Conservation (phyloP, 2,329 filamentous ascomycete species). For the Helminthosporium solani region DNA sequence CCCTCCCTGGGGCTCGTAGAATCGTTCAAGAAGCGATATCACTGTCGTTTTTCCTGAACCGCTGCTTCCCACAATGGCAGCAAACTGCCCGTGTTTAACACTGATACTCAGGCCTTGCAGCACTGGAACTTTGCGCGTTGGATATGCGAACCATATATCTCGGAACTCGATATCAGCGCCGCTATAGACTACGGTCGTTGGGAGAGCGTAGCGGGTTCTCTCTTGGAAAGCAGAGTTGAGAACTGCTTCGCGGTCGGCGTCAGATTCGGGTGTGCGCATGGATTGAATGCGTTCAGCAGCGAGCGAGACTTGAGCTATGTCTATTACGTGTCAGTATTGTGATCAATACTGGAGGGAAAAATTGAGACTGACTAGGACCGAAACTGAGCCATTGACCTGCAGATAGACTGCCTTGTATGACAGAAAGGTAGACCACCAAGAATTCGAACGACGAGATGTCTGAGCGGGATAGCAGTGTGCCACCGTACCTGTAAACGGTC, state of each 20-base stretch:
- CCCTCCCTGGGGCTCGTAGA: slow-evolving; percentile 11
- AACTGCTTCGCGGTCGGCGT: not conserved
- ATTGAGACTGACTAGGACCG: slow-evolving; percentile 23
- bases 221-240: not conserved
- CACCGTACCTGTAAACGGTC: slow-evolving; percentile 23
- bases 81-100: slow-evolving; percentile 15
- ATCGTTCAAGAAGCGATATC: slow-evolving; percentile 56
- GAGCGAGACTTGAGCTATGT: slow-evolving; percentile 26
- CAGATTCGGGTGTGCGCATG: slow-evolving; percentile 1
- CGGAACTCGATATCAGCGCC: slow-evolving; percentile 66
- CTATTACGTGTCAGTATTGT: slow-evolving; percentile 9
- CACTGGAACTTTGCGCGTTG: slow-evolving; percentile 81
- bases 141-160: slow-evolving; percentile 86
- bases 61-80: slow-evolving; percentile 15
- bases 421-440: slow-evolving; percentile 28
- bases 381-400: slow-evolving; percentile 31
- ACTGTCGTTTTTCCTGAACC: slow-evolving; percentile 70
- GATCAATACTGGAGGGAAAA: too few species aligned
- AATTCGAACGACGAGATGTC: slow-evolving; percentile 19
- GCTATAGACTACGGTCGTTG: slow-evolving; percentile 3
- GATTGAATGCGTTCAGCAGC: slow-evolving; percentile 25
- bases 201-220: slow-evolving; percentile 3
- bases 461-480: slow-evolving; percentile 16
- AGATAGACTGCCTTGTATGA: slow-evolving; percentile 28
- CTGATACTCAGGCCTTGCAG: slow-evolving; percentile 53